Percentiles rank a stretch among this genome's conserved stretches.
phyloP scores from a whole-genome alignment of 331 rosid species.

The Prunus yedoensis region DNA sequence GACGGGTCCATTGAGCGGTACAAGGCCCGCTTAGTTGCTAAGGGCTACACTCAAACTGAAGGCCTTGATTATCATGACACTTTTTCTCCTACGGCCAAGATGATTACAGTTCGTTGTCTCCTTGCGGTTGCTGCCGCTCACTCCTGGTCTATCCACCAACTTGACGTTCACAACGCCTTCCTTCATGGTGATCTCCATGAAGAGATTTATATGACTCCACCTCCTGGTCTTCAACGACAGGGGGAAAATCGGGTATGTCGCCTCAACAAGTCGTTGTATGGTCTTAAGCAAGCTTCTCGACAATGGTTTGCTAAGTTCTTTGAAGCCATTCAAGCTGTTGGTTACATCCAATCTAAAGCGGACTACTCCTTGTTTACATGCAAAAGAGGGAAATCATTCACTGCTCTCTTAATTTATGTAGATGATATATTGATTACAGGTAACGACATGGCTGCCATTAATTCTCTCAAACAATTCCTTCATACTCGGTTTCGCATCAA shows the following conservation, averaged over 20 bases:
- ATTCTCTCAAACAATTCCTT: not conserved
- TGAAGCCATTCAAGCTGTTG: not conserved
- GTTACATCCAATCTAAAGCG: not conserved
- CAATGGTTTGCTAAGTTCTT: not conserved
- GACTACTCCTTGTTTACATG: not conserved
- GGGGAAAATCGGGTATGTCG: not conserved
- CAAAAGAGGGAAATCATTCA: not conserved
- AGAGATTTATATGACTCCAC: not conserved
- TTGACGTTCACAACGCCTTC: not conserved
- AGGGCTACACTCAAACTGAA: not conserved
- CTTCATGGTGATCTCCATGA: not conserved
- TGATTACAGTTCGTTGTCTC: not conserved
- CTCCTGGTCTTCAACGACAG: not conserved
- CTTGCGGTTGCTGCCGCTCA: not conserved
- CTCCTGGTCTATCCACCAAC: not conserved
- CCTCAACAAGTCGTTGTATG: not conserved
- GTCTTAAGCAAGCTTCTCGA: not conserved
- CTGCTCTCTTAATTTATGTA: not conserved
- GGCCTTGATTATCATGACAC: not conserved
- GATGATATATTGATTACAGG: not conserved
- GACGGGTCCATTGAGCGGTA: not conserved
- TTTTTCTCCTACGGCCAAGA: not conserved
- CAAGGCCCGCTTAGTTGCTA: not conserved
- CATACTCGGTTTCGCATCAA: not conserved
- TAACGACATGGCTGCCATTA: not conserved